Evolutionary conservation across 2,329 filamentous ascomycete genomes (phyloP).

Genomic region (Harringtonia aguacate): DNA sequence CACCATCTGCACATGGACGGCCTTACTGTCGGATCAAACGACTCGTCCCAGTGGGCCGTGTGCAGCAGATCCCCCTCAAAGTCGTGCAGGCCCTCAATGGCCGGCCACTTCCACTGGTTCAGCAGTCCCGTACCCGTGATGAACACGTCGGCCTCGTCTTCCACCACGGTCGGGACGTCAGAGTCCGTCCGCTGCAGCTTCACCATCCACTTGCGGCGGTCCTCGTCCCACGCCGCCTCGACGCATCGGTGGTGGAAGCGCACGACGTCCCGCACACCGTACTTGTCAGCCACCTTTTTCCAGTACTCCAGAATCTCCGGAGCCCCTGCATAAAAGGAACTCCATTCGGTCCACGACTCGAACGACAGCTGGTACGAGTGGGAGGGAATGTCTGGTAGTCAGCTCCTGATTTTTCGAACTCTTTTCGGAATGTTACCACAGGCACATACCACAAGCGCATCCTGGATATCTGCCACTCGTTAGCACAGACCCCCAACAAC

Average conservation of each 20-base stretch:
- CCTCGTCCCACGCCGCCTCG: constrained; percentile 9
- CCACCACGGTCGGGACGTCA: neutral
- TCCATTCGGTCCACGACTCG: constrained; percentile 10
- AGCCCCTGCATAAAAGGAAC: constrained; percentile 6
- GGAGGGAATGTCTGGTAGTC: constrained; percentile 13
- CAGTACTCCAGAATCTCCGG: constrained; percentile 10
- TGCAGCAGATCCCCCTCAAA: constrained; percentile 11
- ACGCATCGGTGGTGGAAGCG: constrained; percentile 6
- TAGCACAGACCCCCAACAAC: too few relatives aligned
- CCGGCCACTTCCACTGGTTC: constrained; percentile 38
- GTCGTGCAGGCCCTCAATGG: constrained; percentile 7
- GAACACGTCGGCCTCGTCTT: constrained; percentile 31
- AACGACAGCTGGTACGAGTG: constrained; percentile 11
- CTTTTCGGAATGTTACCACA: too few relatives aligned
- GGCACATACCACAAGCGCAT: too few relatives aligned
- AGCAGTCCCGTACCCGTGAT: constrained; percentile 36
- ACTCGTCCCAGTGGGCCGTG: constrained; percentile 13
- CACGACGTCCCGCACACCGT: constrained; percentile 6
- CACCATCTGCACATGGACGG: too few relatives aligned
- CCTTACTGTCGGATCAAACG: constrained; percentile 8
- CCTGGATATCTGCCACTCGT: constrained; percentile 14
- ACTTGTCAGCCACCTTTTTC: constrained; percentile 2
- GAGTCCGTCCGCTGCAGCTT: constrained; percentile 1
- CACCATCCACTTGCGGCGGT: constrained; percentile 4
- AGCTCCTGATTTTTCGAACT: too few relatives aligned